Conservation (phyloP, 2,329 filamentous ascomycete species). For the Fusarium musae region DNA sequence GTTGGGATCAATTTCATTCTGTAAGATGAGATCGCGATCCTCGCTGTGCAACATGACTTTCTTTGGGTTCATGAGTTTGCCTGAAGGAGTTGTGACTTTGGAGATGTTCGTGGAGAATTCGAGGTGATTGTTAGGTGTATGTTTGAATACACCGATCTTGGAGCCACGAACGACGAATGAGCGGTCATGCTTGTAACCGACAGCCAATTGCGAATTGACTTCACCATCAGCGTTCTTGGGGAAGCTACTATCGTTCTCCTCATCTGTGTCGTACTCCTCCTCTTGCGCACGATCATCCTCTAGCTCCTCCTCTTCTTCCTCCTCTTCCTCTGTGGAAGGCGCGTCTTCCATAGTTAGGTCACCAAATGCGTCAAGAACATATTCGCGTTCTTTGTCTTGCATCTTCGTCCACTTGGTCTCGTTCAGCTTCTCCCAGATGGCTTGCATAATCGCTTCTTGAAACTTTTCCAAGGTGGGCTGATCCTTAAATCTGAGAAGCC, state of each 20-base stretch:
- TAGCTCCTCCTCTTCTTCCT: conserved; percentile 65
- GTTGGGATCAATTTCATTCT: conserved; percentile 85
- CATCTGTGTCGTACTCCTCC: conserved; percentile 75
- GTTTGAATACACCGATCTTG: conserved; percentile 99
- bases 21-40: conserved; percentile 88
- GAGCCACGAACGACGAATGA: conserved; percentile 97
- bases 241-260: conserved; percentile 78
- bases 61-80: conserved; percentile 89
- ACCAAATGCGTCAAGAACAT: conserved; percentile 94
- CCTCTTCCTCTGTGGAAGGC: conserved; percentile 55
- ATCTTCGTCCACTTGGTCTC: conserved; percentile 93
- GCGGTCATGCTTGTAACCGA: conserved; percentile 96
- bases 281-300: conserved; percentile 73
- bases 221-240: conserved; percentile 81
- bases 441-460: conserved; percentile 93
- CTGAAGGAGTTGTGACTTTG: conserved; percentile 88
- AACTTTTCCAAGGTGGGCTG: conserved; percentile 84
- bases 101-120: conserved; percentile 98
- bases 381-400: conserved; percentile 92
- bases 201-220: conserved; percentile 91
- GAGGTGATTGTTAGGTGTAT: conserved; percentile 89
- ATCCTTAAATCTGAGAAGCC: conserved; percentile 92
- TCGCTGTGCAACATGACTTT: conserved; percentile 97
- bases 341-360: conserved; percentile 92
- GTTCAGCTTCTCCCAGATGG: conserved; percentile 96